These are phyloP conservation scores for Ramaria sp. DNA, from an alignment of 768 basidiomycete species.

Conservation along the genomic window DNA sequence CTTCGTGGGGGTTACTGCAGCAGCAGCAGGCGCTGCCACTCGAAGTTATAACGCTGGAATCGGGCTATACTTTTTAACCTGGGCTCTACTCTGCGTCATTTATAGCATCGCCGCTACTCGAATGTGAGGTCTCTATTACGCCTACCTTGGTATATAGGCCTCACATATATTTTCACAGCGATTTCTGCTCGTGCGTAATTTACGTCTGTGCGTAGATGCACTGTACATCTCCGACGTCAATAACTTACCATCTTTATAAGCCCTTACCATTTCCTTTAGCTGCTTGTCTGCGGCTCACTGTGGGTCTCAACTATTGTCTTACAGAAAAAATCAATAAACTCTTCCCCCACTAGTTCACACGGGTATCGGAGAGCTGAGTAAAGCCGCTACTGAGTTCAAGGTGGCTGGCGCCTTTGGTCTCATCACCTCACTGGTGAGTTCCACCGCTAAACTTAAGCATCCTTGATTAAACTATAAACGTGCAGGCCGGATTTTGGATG, in stretches of 20 bases:
- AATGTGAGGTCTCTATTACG: constrained; percentile 2
- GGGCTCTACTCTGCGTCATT: constrained; percentile 6
- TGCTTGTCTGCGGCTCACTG: constrained; percentile 9
- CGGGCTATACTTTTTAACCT: constrained; percentile 9
- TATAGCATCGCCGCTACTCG: constrained; percentile 8
- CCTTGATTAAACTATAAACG: background rate
- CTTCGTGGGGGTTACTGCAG: constrained; percentile 1
- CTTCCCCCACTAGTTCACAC: background rate
- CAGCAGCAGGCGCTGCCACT: constrained; percentile 5
- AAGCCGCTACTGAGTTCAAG: constrained; percentile 5
- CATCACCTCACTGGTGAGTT: background rate
- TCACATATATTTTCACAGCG: background rate
- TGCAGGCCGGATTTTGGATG: constrained; percentile 6
- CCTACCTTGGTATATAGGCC: background rate
- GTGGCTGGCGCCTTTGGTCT: constrained; percentile 9
- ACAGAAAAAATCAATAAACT: background rate
- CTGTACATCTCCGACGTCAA: background rate
- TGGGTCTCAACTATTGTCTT: background rate
- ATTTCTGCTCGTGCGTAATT: constrained; percentile 4
- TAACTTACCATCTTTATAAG: background rate
- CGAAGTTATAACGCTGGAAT: constrained; percentile 9
- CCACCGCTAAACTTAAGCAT: background rate
- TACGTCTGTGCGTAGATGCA: constrained; percentile 1
- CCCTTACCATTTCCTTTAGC: background rate
- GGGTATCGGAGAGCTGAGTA: constrained; percentile 1